A percentile compares a stretch with the other conserved stretches of the same genome.
phyloP scores from a whole-genome alignment of 2,329 filamentous ascomycete species.

The Talaromyces sp. region DNA sequence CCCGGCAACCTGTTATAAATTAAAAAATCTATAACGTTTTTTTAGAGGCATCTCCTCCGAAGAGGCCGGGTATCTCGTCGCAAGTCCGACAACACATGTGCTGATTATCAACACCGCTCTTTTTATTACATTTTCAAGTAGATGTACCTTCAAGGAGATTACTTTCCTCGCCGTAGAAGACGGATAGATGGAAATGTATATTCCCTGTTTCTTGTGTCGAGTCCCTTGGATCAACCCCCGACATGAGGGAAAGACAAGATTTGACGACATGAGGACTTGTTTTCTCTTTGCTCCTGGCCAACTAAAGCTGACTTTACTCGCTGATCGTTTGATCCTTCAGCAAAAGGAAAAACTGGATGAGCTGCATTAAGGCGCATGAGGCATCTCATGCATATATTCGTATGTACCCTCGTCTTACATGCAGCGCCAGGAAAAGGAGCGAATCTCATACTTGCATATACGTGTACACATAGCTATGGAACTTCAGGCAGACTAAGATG shows the following conservation, averaged over 20 bases:
- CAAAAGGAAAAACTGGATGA: background rate
- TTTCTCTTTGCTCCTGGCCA: background rate
- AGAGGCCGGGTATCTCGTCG: background rate
- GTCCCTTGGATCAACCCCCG: background rate
- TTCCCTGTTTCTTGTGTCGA: background rate
- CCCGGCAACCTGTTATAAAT: background rate
- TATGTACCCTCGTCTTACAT: background rate
- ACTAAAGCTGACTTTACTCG: background rate
- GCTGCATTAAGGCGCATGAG: constrained; percentile 5
- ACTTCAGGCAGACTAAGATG: background rate
- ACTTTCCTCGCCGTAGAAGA: background rate
- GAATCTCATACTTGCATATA: background rate
- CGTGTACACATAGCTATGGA: constrained; percentile 3
- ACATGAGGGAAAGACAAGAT: background rate
- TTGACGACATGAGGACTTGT: background rate
- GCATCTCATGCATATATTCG: constrained; percentile 9
- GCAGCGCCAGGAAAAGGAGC: background rate
- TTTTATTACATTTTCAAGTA: constrained; percentile 2
- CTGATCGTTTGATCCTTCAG: background rate
- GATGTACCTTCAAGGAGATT: background rate
- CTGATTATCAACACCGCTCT: constrained; percentile 10
- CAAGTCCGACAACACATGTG: background rate
- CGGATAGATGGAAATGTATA: background rate
- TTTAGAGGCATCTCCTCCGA: background rate
- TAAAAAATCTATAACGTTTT: no score